Evolutionary conservation across 495 filamentous ascomycete genomes (phyloP), one percentile per base, ranked within the genome.

Genomic region (Parmelia sp.): DNA sequence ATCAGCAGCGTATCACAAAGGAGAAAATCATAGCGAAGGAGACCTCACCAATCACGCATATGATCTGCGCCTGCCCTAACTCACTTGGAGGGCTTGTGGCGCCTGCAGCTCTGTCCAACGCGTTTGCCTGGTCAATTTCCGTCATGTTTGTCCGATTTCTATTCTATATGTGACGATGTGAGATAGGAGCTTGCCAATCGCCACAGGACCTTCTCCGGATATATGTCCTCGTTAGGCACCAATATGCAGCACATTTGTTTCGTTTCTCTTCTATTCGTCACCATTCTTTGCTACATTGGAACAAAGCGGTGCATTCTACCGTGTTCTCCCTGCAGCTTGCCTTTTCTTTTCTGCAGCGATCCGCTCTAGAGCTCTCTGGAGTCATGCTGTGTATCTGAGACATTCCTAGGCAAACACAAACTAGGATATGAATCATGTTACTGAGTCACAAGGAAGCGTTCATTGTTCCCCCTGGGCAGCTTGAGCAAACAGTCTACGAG

Each of bases 1-100:
- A 62, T 75, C 23, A 66, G 72, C 63, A 58, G 14, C n/a, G 25
- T 23, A 40, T 29, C 14, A 17, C 29, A 27, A 33, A 21, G 40
- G 21, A 33, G 35, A 9, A 35, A 23, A 17, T 19, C 40, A 51
- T 4, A 31, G 45, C 12, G 31, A 31, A 25, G 25, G 23, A 31
- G 19, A 6, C 10, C 47, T 21, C 57, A 67, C 65, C 65, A 14
- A 67, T 60, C 19, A 67, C 44, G 42, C 60, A 67, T 27, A 67
- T 49, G 35, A 64, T 63, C 14, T 64, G 40, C 14, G 59, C 49
- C 29, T 62, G n/a, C 21, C 17, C 59, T 49, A 29, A 9, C 40
- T 59, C 35, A 17, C 14, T n/a, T 15, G 31, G 36, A 58, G 33
- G 21, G 42, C 14, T 59, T 5, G n/a, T 11, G 19, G 31, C 10